Evolutionary conservation across 495 filamentous ascomycete species (phyloP).

Genomic region (Aeminium ludgeri): DNA sequence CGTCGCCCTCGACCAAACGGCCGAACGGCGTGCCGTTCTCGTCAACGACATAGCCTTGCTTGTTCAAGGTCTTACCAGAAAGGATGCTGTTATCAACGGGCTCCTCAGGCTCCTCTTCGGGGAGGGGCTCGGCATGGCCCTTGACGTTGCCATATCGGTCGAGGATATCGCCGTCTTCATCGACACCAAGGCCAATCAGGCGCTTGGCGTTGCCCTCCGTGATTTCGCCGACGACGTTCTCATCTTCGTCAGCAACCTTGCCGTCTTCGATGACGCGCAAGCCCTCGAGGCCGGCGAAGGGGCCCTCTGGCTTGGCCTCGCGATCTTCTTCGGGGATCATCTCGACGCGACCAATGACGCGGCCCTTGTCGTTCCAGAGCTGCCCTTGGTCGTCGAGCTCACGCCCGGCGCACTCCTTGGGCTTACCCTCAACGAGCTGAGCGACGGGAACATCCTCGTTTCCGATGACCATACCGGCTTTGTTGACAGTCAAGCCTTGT

Average conservation of each 20-base stretch:
- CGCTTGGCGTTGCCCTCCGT: slow-evolving; percentile 61
- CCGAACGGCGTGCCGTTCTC: slow-evolving; percentile 52
- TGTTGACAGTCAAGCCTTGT: slow-evolving; percentile 55
- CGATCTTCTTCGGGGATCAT: slow-evolving; percentile 56
- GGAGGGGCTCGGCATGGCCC: slow-evolving; percentile 42
- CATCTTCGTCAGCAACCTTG: slow-evolving; percentile 50
- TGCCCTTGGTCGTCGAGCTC: slow-evolving; percentile 54
- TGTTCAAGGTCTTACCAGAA: slow-evolving; percentile 59
- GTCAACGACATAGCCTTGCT: slow-evolving; percentile 59
- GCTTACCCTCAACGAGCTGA: slow-evolving; percentile 48
- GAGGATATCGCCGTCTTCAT: slow-evolving; percentile 69
- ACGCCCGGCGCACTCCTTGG: slow-evolving; percentile 50
- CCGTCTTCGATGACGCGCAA: slow-evolving; percentile 52
- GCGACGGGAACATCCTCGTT: slow-evolving; percentile 54
- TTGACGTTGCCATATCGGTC: slow-evolving; percentile 60
- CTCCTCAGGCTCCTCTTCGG: slow-evolving; percentile 32
- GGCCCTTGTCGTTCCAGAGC: slow-evolving; percentile 57
- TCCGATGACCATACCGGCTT: slow-evolving; percentile 59
- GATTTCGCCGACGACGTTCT: slow-evolving; percentile 52
- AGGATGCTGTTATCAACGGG: slow-evolving; percentile 43
- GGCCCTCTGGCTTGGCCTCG: slow-evolving; percentile 49
- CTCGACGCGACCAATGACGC: slow-evolving; percentile 57
- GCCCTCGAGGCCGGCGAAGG: slow-evolving; percentile 60
- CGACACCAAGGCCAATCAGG: slow-evolving; percentile 58
- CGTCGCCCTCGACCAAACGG: slow-evolving; percentile 49